Conservation (phyloP, 2,329 filamentous ascomycete species). For the Ascochyta lentis region DNA sequence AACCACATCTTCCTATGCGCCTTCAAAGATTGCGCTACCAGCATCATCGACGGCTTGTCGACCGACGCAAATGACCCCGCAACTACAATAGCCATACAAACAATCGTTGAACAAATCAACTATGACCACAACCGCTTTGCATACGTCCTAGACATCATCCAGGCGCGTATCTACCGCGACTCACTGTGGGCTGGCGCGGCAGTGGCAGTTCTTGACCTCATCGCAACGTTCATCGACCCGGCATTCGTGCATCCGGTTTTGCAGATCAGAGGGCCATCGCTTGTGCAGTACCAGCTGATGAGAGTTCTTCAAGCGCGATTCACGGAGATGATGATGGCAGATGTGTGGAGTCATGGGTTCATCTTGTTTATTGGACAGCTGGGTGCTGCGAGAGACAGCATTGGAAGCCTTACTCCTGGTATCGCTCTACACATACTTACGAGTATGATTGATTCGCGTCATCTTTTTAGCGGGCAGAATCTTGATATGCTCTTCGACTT, state of each 20-base stretch:
- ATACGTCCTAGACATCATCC: slow-evolving; percentile 2
- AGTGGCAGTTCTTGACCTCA: background rate
- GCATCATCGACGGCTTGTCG: background rate
- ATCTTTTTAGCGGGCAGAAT: background rate
- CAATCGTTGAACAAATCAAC: background rate
- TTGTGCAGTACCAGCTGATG: slow-evolving; percentile 1
- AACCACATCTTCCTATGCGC: background rate
- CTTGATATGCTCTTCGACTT: slow-evolving; percentile 8
- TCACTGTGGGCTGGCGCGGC: background rate
- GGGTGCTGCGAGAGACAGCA: background rate
- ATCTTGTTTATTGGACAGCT: slow-evolving; percentile 8
- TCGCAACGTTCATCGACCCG: background rate
- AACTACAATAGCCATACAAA: background rate
- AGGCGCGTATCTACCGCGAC: slow-evolving; percentile 1
- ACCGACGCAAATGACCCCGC: background rate
- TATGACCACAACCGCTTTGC: background rate
- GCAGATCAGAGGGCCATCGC: background rate
- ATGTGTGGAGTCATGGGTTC: slow-evolving; percentile 4
- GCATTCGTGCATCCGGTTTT: background rate
- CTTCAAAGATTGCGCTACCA: background rate
- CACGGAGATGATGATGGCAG: background rate
- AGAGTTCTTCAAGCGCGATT: background rate
- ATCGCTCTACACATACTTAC: slow-evolving; percentile 4
- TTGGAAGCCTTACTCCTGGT: background rate
- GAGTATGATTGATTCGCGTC: background rate